Percentiles rank a stretch among this genome's conserved stretches.
These are phyloP conservation scores for Penicillium expansum DNA, from an alignment of 2,329 filamentous ascomycete species.

Conservation along the genomic window DNA sequence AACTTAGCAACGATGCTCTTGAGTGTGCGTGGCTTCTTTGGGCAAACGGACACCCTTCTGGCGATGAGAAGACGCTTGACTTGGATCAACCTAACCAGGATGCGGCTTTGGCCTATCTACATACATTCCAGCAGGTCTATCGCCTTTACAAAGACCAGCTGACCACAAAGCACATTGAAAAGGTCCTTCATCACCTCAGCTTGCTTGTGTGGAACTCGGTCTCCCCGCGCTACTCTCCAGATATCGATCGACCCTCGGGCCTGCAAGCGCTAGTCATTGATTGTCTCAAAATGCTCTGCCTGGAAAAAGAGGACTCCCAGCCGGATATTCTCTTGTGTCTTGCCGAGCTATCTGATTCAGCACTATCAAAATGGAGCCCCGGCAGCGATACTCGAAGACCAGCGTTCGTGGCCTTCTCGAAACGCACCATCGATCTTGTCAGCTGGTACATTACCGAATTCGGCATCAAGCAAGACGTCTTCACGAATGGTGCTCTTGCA, in stretches of 20 bases:
- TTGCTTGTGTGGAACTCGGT: constrained; percentile 70
- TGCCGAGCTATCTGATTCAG: constrained; percentile 68
- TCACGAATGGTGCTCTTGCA: constrained; percentile 64
- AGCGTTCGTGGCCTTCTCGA: constrained; percentile 87
- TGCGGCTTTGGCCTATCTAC: constrained; percentile 80
- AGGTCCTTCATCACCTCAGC: constrained; percentile 69
- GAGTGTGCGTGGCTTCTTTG: constrained; percentile 67
- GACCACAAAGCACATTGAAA: constrained; percentile 59
- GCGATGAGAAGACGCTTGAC: constrained; percentile 43
- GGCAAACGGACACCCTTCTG: constrained; percentile 62
- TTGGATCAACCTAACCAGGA: constrained; percentile 67
- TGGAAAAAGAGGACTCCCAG: constrained; percentile 39
- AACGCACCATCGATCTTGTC: constrained; percentile 71
- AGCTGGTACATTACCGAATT: constrained; percentile 42
- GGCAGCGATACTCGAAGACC: constrained; percentile 53
- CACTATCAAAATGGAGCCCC: constrained; percentile 38
- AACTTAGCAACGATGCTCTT: constrained; percentile 50
- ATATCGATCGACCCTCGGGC: constrained; percentile 40
- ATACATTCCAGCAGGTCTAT: constrained; percentile 73
- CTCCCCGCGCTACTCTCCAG: constrained; percentile 39
- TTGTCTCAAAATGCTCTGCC: constrained; percentile 36
- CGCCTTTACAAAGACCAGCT: constrained; percentile 66
- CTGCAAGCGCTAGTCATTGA: constrained; percentile 36
- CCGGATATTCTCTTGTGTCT: constrained; percentile 46
- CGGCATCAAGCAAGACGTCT: constrained; percentile 62